Evolutionary conservation across 148 eudicot species (phyloP).

Genomic region (Cornus controversa): DNA sequence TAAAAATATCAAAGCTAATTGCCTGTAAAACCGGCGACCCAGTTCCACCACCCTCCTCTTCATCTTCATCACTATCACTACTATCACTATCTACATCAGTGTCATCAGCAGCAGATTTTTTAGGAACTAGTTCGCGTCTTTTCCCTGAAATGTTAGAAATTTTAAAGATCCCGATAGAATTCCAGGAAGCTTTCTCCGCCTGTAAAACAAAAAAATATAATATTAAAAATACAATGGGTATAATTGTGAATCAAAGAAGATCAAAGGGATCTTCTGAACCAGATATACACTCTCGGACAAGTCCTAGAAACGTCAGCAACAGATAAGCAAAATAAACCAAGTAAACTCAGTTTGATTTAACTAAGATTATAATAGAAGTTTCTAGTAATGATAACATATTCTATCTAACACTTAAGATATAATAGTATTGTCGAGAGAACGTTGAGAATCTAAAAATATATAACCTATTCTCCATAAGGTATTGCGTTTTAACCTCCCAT

Average conservation of each 20-base stretch:
- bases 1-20: neutral
- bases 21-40: constrained; percentile 76
- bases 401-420: no score
- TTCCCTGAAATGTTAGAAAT: constrained; percentile 78
- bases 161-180: constrained; percentile 79
- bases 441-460: no score
- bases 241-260: neutral
- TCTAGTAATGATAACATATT: neutral
- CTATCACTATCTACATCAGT: constrained; percentile 77
- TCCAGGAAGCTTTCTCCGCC: constrained; percentile 74
- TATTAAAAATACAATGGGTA: neutral
- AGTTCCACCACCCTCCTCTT: constrained; percentile 44
- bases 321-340: neutral
- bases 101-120: constrained; percentile 39
- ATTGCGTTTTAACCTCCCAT: no score
- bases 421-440: no score
- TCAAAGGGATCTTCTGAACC: neutral
- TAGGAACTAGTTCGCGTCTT: constrained; percentile 69
- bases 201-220: constrained; percentile 27
- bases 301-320: neutral
- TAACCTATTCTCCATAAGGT: no score
- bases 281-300: neutral
- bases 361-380: neutral
- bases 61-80: constrained; percentile 69
- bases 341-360: neutral